Conservation (phyloP, 2,329 filamentous ascomycete genomes). For the Dactylellina cionopaga region DNA sequence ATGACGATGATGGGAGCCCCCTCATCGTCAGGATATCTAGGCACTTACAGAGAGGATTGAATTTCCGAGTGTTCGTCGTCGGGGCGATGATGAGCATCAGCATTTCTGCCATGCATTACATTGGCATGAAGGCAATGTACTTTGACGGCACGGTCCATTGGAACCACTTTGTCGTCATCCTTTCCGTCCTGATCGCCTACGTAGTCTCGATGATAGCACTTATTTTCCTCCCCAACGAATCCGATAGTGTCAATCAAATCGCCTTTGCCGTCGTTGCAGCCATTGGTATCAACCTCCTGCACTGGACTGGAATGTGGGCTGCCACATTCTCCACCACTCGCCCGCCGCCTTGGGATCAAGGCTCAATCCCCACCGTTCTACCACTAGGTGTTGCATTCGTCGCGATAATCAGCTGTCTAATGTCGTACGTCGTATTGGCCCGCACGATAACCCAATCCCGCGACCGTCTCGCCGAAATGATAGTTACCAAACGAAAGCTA, state of each 20-base stretch:
- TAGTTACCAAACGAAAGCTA: slow-evolving; percentile 48
- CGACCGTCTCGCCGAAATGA: slow-evolving; percentile 47
- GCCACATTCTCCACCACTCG: slow-evolving; percentile 44
- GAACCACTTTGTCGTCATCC: slow-evolving; percentile 27
- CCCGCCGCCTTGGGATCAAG: slow-evolving; percentile 43
- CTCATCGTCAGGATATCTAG: slow-evolving; percentile 6
- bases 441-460: slow-evolving; percentile 51
- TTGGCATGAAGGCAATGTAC: slow-evolving; percentile 48
- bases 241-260: slow-evolving; percentile 26
- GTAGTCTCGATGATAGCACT: slow-evolving; percentile 36
- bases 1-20: slow-evolving; percentile 19
- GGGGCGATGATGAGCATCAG: slow-evolving; percentile 39
- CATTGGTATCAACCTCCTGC: slow-evolving; percentile 43
- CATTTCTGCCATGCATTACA: slow-evolving; percentile 49
- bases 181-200: slow-evolving; percentile 44
- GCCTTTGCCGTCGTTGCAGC: slow-evolving; percentile 42
- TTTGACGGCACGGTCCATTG: slow-evolving; percentile 40
- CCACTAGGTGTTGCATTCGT: slow-evolving; percentile 48
- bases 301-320: slow-evolving; percentile 51
- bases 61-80: slow-evolving; percentile 28
- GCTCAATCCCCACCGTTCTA: slow-evolving; percentile 35
- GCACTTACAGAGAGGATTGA: slow-evolving; percentile 32
- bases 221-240: slow-evolving; percentile 42
- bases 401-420: slow-evolving; percentile 47
- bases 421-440: slow-evolving; percentile 51